Percentiles rank a stretch among this genome's conserved stretches.
phyloP scores from a whole-genome alignment of 352 stramenopile genomes.

The Pythium sukuiense region DNA sequence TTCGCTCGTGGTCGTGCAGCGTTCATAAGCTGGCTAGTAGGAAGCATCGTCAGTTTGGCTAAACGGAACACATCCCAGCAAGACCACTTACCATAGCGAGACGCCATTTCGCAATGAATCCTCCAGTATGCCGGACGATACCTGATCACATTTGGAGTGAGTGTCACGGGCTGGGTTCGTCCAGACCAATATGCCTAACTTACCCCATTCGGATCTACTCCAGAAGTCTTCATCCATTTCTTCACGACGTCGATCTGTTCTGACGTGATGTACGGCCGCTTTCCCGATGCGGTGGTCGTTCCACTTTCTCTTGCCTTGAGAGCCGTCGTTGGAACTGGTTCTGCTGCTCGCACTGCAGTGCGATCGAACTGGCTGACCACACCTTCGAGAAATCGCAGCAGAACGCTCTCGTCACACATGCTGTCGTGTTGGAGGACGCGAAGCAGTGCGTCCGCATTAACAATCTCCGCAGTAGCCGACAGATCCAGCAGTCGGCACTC shows the following conservation, averaged over 20 bases:
- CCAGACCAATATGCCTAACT: not conserved
- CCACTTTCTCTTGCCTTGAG: not conserved
- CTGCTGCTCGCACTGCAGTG: not conserved
- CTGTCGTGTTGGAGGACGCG: not conserved
- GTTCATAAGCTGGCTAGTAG: conserved; percentile 8
- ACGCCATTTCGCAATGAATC: conserved; percentile 42
- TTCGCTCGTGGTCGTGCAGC: not conserved
- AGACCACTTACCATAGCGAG: conserved; percentile 35
- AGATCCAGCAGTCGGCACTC: conserved; percentile 1
- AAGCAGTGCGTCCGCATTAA: not conserved
- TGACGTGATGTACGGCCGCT: conserved; percentile 29
- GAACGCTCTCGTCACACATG: not conserved
- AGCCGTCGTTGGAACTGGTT: not conserved
- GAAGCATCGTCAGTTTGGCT: not conserved
- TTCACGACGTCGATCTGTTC: conserved; percentile 32
- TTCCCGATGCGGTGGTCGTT: not conserved
- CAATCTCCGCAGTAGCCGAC: not conserved
- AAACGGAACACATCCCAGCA: no score
- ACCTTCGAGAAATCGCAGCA: not conserved
- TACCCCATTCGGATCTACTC: conserved; percentile 18
- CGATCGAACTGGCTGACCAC: not conserved
- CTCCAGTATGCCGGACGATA: conserved; percentile 29
- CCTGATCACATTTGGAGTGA: not conserved
- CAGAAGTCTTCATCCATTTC: conserved; percentile 25
- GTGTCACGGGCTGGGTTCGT: not conserved